Evolutionary conservation across 805 yeast species (phyloP).

Genomic region (Sugiyamaella marilandica): DNA sequence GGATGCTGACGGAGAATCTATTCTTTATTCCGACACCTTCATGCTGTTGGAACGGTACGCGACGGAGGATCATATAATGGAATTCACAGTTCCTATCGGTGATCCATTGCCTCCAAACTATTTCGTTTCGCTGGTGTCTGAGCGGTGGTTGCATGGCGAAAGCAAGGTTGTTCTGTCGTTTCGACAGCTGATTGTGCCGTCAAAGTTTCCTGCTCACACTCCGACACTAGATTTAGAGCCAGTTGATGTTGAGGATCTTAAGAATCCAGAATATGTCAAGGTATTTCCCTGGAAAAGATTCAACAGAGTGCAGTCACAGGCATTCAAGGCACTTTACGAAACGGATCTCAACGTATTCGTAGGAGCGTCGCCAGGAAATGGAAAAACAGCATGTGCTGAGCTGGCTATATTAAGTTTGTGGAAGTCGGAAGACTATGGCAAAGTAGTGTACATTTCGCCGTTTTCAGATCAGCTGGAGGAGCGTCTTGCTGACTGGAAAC

Average conservation of each 20-base stretch:
- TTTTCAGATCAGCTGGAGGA: conserved; percentile 50
- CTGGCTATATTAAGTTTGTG: conserved; percentile 69
- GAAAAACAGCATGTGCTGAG: conserved; percentile 68
- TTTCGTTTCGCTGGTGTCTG: conserved; percentile 68
- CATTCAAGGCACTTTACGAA: conserved; percentile 54
- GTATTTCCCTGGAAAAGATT: conserved; percentile 50
- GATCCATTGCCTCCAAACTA: conserved; percentile 65
- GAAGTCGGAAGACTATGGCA: conserved; percentile 56
- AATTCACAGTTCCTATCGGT: conserved; percentile 56
- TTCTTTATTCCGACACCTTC: conserved; percentile 56
- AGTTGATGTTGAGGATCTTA: conserved; percentile 46
- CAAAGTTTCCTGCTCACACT: conserved; percentile 59
- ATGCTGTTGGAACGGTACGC: conserved; percentile 47
- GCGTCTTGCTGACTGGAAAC: conserved; percentile 47
- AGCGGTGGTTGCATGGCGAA: conserved; percentile 79
- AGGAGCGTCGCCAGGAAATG: conserved; percentile 72
- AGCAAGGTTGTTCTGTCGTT: conserved; percentile 57
- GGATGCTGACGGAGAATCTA: conserved; percentile 74
- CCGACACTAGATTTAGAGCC: conserved; percentile 49
- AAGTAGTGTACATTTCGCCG: conserved; percentile 70
- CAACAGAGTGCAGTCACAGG: conserved; percentile 72
- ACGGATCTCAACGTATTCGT: conserved; percentile 57
- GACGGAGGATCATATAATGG: conserved; percentile 52
- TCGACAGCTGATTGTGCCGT: conserved; percentile 50
- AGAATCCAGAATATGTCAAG: conserved; percentile 43